Base-by-base conservation (phyloP, 1,284 basidiomycete species). In the Phenoliferia sp. region DNA sequence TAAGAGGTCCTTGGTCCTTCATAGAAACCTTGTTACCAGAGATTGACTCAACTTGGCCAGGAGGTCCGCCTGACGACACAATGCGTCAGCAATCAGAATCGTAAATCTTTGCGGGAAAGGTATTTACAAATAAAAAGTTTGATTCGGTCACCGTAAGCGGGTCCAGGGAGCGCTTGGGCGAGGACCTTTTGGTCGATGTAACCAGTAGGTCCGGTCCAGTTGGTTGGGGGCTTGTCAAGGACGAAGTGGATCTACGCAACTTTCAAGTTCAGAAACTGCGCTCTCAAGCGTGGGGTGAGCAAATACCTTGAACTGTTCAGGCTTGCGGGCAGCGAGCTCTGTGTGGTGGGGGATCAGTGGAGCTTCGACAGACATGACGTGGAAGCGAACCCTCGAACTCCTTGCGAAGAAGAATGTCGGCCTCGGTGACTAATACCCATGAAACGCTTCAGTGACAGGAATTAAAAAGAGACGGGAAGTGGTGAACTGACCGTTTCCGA, bases 181-280 rank as follows among this genome's bases (percentile, higher is more conserved):
- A 96, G 82, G 59, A 92, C 77, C 36, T 90, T 87, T 63, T 83
- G 80, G 65, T 84, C 86, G 62, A 98, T 82, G 80, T 85, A 93
- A 2, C 92, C 73, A 32, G 69, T 79, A 78, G 77, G 76, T 83
- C 89, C 90, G 64, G 82, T 85, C 90, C 92, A 96, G 63, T 81
- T 82, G 58, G 82, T 79, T 34, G 84, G 83, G 3, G 87, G 84
- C 76, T 92, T 88, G 83, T 96, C 93, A 63, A 98, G 80, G 60
- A 90, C 84, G 82, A 95, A 97, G 61, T 95, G 85, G 71, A 95
- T 83, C n/a, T n/a, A n/a, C n/a, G n/a, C n/a, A n/a, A n/a, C n/a
- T n/a, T n/a, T n/a, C n/a, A n/a, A n/a, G n/a, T n/a, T n/a, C n/a
- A n/a, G n/a, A n/a, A n/a, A n/a, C n/a, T n/a, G n/a, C n/a, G n/a